Base-by-base conservation (phyloP, 2,329 filamentous ascomycete genomes). In the Aplosporella prunicola region DNA sequence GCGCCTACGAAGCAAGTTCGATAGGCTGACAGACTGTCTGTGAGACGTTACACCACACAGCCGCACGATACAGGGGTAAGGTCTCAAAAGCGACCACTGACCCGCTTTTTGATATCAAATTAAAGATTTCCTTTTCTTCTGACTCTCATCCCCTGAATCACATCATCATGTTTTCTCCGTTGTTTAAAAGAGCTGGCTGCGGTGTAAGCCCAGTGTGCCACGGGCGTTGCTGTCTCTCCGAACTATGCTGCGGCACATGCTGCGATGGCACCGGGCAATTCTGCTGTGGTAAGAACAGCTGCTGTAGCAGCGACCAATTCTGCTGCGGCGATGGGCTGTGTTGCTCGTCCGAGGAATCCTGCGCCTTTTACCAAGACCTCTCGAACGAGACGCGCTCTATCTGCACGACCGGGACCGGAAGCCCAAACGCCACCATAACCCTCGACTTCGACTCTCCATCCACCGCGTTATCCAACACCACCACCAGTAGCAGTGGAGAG, bases 211-310 rank as follows among this genome's bases (percentile, higher is more conserved):
- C n/a, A n/a, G n/a, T n/a, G n/a, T n/a, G n/a, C n/a, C n/a, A n/a
- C n/a, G n/a, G n/a, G n/a, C n/a, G n/a, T n/a, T n/a, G n/a, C n/a
- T n/a, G n/a, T n/a, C n/a, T n/a, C n/a, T n/a, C n/a, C n/a, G n/a
- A n/a, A n/a, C n/a, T n/a, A n/a, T n/a, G n/a, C 64, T 6, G 58
- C 54, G 30, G 51, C 22, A n/a, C n/a, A 24, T 24, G 22, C 22
- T 8, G 8, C 22, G 22, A 8, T 8, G 22, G 22, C 22, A 8
- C 8, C 22, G 22, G 22, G 8, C 8, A n/a, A 24, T 24, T n/a
- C 22, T 24, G 22, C 22, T 24, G 22, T n/a, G n/a, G 8, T n/a
- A 24, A 24, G 8, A 24, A n/a, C 22, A n/a, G 8, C 22, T 24
- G 22, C 22, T 24, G 22, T 24, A n/a, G 22, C 22, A 24, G 22